These are phyloP conservation scores for Naganishia sp. DNA, from an alignment of 1,284 basidiomycete genomes.

Conservation along the genomic window DNA sequence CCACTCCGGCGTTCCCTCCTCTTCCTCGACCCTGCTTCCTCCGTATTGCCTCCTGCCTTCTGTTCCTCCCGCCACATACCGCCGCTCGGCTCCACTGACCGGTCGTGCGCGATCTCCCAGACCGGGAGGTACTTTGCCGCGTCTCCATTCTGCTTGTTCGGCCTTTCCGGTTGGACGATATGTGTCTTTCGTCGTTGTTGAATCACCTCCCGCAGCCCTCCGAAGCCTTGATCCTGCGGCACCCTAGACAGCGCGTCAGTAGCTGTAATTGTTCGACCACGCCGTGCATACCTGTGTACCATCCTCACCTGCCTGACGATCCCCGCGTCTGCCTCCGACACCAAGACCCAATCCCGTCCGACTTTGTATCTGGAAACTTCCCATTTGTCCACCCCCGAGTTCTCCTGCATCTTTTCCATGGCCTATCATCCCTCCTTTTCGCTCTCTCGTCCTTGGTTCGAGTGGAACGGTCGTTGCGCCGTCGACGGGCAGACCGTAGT, in stretches of 20 bases:
- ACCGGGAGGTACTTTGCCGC: too few species aligned
- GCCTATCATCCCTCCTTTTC: background rate
- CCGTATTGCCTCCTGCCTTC: background rate
- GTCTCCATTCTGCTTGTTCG: too few species aligned
- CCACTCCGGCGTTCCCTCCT: conserved; percentile 28
- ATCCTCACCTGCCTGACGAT: background rate
- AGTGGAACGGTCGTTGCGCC: background rate
- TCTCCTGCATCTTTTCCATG: background rate
- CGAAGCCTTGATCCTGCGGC: too few species aligned
- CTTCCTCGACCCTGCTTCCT: conserved; percentile 1
- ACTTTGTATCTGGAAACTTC: conserved; percentile 11
- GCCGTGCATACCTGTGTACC: too few species aligned
- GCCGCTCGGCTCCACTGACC: background rate
- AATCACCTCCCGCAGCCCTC: too few species aligned
- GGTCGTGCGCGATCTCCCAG: too few species aligned
- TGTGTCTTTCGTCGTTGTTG: too few species aligned
- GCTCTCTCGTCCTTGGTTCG: background rate
- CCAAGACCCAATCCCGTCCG: conserved; percentile 8
- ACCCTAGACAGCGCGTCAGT: too few species aligned
- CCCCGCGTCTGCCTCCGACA: background rate
- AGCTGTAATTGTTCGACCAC: too few species aligned
- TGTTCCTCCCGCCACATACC: conserved; percentile 4
- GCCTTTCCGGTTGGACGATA: too few species aligned
- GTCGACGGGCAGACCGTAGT: conserved; percentile 13
- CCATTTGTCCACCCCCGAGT: conserved; percentile 11